These are phyloP conservation scores for Xylaria castorea DNA, from an alignment of 495 filamentous ascomycete genomes.

Conservation along the genomic window DNA sequence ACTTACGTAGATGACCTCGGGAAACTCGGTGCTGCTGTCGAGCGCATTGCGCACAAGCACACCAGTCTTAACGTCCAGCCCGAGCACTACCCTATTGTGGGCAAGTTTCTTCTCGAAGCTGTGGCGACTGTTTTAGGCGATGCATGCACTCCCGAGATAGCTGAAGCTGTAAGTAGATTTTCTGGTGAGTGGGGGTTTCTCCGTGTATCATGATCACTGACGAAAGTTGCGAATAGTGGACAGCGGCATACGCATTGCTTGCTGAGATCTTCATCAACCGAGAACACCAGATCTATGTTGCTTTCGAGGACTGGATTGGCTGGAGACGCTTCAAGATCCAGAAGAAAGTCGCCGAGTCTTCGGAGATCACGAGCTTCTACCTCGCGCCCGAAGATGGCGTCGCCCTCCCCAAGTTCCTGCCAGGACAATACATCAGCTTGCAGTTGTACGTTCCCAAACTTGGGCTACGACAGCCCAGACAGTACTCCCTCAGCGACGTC, in stretches of 20 bases:
- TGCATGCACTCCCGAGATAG: conserved; percentile 69
- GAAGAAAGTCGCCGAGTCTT: conserved; percentile 65
- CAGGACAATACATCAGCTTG: conserved; percentile 75
- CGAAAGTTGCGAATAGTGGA: conserved; percentile 52
- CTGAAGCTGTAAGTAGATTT: conserved; percentile 54
- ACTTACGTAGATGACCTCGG: conserved; percentile 72
- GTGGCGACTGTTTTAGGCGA: conserved; percentile 71
- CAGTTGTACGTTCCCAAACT: conserved; percentile 63
- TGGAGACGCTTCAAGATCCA: conserved; percentile 73
- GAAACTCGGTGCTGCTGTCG: conserved; percentile 66
- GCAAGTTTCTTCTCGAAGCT: conserved; percentile 68
- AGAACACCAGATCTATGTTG: conserved; percentile 66
- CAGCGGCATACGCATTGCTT: conserved; percentile 71
- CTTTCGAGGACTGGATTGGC: conserved; percentile 63
- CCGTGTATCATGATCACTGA: not conserved
- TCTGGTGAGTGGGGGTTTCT: conserved; percentile 35
- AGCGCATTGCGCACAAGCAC: conserved; percentile 78
- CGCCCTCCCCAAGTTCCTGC: conserved; percentile 64
- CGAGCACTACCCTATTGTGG: conserved; percentile 73
- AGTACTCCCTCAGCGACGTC: conserved; percentile 74
- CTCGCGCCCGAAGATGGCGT: conserved; percentile 68
- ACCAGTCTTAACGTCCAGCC: conserved; percentile 72
- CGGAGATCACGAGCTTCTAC: conserved; percentile 75
- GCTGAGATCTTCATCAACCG: conserved; percentile 72
- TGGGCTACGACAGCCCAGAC: conserved; percentile 66